Base-by-base conservation (phyloP, 257 asterid species). In the Petrea volubilis region DNA sequence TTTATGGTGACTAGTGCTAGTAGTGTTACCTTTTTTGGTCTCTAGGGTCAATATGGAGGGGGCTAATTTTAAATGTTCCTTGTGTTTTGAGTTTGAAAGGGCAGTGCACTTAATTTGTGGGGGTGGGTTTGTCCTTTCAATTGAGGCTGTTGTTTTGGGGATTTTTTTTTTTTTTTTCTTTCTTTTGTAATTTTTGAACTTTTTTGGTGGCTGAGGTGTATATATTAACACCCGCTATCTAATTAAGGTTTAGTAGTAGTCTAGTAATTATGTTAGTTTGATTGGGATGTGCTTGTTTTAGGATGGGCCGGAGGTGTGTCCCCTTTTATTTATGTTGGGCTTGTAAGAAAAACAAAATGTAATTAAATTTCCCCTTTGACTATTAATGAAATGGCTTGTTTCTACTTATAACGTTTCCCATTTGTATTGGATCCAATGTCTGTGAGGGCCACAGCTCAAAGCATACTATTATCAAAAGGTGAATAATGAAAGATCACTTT, bases 61-160 rank as follows among this genome's bases (percentile, higher is more conserved):
- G 87, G 76, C 90, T 70, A 71, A 81, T 83, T 80, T 84, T 81
- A 73, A 63, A 79, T 79, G 72, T 82, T 67, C 83, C 77, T 70
- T 64, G 29, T 25, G 55, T 67, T 66, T 77, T 34, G 51, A 72
- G 70, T 51, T 58, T 52, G 67, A 29, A 36, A 53, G 13, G 77
- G 38, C 76, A 83, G 78, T 29, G 60, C 75, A 74, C 77, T 14
- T 38, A 70, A 62, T 76, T 64, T 77, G 70, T 60, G 61, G 77
- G 65, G 46, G 21, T 58, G 64, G 11, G 43, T 70, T 34, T 72
- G 72, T 67, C 78, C 68, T 70, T 21, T 65, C 70, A 49, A 58
- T 71, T 71, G 53, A 71, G 72, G 81, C 64, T 78, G 1, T 52
- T 66, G 11, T 52, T 67, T 49, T 44, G 0, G 34, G 63, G 24